Base-by-base conservation (phyloP, 768 basidiomycete species). In the Naganishia kalamii region DNA sequence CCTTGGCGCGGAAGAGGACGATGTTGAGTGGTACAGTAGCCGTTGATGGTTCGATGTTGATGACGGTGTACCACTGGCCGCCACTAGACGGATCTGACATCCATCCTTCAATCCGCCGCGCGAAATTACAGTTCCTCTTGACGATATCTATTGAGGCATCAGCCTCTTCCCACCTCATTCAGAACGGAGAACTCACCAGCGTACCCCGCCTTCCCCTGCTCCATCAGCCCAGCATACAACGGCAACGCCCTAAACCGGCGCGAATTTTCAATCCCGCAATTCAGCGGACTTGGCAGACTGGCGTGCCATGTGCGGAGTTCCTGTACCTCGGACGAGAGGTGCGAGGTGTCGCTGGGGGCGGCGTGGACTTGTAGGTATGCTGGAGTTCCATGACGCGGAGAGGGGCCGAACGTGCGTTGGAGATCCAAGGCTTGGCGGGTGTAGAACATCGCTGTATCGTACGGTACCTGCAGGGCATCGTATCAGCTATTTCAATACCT, bases 161-260 rank as follows among this genome's bases (percentile, higher is more conserved):
- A 32, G 40, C n/a, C 19, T 15, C 44, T 12, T 12, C 25, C 35
- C 30, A 4, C 19, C 3, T n/a, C 19, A 46, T n/a, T 23, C 2
- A 63, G 21, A 13, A 37, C 12, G 5, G 12, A 44, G 10, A 19
- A 64, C 63, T 51, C 60, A 75, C 74, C 71, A 48, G 62, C 29
- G 70, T 81, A 82, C 2, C 81, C 81, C 11, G 75, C 66, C 46
- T 69, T 68, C 12, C 81, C 81, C 15, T 79, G 71, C 30, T 74
- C 73, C 30, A 81, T 44, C 19, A 82, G 71, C 23, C 77, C 75
- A 3, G 79, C 76, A 65, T 78, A 78, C 13, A 82, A 52, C 0
- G 81, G 80, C 15, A 82, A 70, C 0, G 79, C 80, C 10, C 81
- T 72, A 70, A 81, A 81, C 12, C 81, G 71, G 12, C 80, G 69